phyloP scores from a whole-genome alignment of 2,329 filamentous ascomycete genomes.

The Fusarium begoniae region DNA sequence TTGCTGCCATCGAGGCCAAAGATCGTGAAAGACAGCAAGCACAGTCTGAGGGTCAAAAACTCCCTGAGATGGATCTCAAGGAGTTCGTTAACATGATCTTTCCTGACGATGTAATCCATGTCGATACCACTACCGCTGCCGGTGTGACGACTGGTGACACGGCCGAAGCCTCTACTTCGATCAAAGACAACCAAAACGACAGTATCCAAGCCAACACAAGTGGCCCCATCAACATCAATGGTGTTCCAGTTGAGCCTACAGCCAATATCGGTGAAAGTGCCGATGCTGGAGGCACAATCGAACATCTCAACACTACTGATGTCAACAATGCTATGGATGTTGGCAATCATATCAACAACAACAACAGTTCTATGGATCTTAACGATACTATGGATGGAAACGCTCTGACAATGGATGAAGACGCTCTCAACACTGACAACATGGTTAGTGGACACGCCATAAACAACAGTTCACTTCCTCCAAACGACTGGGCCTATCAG shows the following conservation, averaged over 20 bases:
- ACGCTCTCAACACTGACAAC: neutral
- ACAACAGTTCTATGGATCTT: neutral
- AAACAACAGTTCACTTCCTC: neutral
- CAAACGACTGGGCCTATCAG: neutral
- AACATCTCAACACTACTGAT: neutral
- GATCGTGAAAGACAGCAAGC: neutral
- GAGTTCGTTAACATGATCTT: neutral
- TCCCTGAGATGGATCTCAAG: neutral
- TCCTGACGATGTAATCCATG: neutral
- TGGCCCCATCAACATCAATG: neutral
- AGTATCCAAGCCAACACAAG: neutral
- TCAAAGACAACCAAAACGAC: neutral
- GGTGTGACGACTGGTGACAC: neutral
- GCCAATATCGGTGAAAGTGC: neutral
- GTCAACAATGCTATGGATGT: neutral
- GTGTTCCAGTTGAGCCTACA: neutral
- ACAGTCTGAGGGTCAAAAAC: neutral
- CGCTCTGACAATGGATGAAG: neutral
- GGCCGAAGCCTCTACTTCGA: neutral
- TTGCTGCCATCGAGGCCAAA: constrained; percentile 14
- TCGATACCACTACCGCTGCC: neutral
- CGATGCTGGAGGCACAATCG: neutral
- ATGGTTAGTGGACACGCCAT: neutral
- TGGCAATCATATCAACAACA: neutral
- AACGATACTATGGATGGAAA: neutral